Conservation (phyloP, 768 basidiomycete species). For the Boletus sensibilis region DNA sequence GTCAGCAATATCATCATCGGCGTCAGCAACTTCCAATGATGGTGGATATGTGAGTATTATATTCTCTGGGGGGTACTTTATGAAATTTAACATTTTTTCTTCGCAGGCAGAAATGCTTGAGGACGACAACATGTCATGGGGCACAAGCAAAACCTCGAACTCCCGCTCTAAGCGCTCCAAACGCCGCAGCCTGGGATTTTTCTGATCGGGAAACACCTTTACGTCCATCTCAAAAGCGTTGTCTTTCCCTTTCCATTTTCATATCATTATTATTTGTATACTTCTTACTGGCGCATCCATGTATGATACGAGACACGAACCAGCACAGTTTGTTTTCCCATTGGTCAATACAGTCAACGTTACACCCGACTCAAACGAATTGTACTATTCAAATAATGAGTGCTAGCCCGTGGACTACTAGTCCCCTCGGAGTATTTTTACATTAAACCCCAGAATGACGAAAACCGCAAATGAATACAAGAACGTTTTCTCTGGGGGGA, state of each 20-base stretch:
- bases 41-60: constrained; percentile 17
- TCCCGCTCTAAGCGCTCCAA: constrained; percentile 4
- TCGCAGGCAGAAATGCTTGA: constrained; percentile 29
- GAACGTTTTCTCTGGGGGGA: neutral
- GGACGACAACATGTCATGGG: constrained; percentile 32
- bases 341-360: neutral
- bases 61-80: neutral
- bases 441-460: neutral
- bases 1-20: constrained; percentile 6
- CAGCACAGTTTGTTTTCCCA: neutral
- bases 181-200: constrained; percentile 7
- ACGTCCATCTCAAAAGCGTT: neutral
- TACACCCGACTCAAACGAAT: neutral
- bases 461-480: neutral
- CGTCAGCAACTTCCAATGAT: neutral
- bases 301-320: constrained; percentile 14
- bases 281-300: constrained; percentile 6
- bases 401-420: neutral
- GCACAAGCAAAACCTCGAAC: constrained; percentile 1
- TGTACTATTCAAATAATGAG: too few relatives aligned
- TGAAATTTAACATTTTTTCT: neutral
- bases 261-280: constrained; percentile 1
- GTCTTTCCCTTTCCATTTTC: neutral
- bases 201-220: constrained; percentile 2
- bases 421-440: constrained; percentile 9